These are phyloP conservation scores for Irpex sp. DNA, from an alignment of 1,284 basidiomycete genomes.

Conservation along the genomic window DNA sequence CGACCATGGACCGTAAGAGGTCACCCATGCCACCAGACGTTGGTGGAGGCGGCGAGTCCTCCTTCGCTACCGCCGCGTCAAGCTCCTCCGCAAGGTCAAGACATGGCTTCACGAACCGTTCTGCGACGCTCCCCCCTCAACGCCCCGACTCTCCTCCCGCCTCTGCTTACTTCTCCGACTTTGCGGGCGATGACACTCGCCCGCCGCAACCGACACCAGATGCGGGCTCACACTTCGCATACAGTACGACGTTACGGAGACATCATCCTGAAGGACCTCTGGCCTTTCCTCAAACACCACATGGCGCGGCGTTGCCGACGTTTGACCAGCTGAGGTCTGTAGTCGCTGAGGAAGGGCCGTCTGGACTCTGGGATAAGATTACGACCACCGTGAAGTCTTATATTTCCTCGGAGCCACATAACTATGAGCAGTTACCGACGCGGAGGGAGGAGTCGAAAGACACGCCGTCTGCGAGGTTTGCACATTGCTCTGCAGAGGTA, in stretches of 20 bases:
- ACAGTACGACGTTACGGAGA: constrained; percentile 75
- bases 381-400: constrained; percentile 33
- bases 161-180: constrained; percentile 68
- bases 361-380: constrained; percentile 36
- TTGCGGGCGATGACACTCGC: constrained; percentile 43
- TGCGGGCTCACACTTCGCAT: constrained; percentile 73
- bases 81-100: constrained; percentile 12
- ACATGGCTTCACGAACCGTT: constrained; percentile 8
- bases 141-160: constrained; percentile 66
- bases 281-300: constrained; percentile 33
- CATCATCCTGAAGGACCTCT: constrained; percentile 49
- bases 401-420: constrained; percentile 12
- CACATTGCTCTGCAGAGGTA: constrained; percentile 43
- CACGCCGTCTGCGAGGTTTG: constrained; percentile 34
- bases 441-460: constrained; percentile 25
- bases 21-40: constrained; percentile 1
- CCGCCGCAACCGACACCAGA: constrained; percentile 43
- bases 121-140: constrained; percentile 7
- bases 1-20: constrained; percentile 8
- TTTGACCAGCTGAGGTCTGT: constrained; percentile 24
- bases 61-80: constrained; percentile 12
- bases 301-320: constrained; percentile 24
- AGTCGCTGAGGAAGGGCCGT: constrained; percentile 25
- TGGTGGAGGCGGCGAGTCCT: not conserved
- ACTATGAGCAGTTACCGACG: constrained; percentile 31